Evolutionary conservation across 2,329 filamentous ascomycete species (phyloP), one percentile per base, ranked within the genome.

Genomic region (Fusarium sp.): DNA sequence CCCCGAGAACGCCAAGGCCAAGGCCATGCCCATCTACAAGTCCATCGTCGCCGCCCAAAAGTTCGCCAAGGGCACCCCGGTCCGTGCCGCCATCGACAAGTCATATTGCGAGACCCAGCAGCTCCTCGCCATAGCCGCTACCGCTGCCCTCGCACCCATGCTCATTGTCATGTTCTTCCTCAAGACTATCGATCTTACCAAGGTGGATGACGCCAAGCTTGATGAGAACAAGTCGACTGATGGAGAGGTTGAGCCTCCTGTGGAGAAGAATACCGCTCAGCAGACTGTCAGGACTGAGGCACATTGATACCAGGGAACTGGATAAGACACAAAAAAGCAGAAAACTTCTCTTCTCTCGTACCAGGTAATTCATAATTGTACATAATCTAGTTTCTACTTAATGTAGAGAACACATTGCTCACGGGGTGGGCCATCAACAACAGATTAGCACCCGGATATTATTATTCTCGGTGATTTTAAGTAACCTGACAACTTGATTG

Each of bases 11-110:
- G 73, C 76, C 24, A 76, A 77, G 10, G 57, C 66, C 2, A 72
- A 79, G 10, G 76, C 77, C 9, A 58, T 67, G 59, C 64, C 70
- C 16, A 80, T 80, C 31, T 80, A 79, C 68, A 73, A 79, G 42
- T 80, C 78, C 5, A 79, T 80, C 7, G 79, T 80, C 0, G 69
- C 73, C 3, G 79, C 79, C 0, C 74, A 76, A 36, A 74, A 77
- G 14, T 79, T 72, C 12, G 68, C 65, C 22, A 72, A 72, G 49
- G 78, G 76, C 0, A 79, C 72, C 0, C 70, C 70, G 0, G 67
- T 70, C 10, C 68, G 78, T 8, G 72, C 62, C 4, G 77, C 73
- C 8, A 80, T 79, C 38, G 74, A 80, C 10, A 64, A 68, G n/a
- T 67, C 75, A 0, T 80, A 80, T 44, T 71, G 78, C 0, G 75